A percentile compares a stretch with the other conserved stretches of the same genome.
Conservation (phyloP, 352 stramenopile species). For the Globisporangium echinulatum region DNA sequence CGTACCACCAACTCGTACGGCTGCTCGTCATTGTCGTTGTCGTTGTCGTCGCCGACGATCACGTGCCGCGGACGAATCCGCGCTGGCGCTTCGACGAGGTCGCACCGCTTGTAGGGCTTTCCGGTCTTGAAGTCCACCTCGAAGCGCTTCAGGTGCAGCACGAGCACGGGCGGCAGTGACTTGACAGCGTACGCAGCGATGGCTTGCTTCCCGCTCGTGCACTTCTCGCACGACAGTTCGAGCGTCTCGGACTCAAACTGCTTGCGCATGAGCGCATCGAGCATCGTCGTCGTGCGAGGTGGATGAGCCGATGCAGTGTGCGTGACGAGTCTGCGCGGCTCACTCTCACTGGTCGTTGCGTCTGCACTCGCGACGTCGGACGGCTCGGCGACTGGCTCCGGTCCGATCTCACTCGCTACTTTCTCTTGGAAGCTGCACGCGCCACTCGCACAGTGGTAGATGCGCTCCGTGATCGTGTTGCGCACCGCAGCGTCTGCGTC, state of each 20-base stretch:
- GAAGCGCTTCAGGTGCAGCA: constrained; percentile 84
- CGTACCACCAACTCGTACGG: constrained; percentile 48
- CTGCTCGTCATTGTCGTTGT: constrained; percentile 18
- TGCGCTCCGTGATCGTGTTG: constrained; percentile 25
- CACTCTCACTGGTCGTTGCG: background rate
- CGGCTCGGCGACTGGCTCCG: background rate
- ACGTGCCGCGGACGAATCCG: constrained; percentile 29
- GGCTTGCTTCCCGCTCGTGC: constrained; percentile 58
- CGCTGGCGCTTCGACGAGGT: constrained; percentile 59
- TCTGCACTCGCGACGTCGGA: background rate
- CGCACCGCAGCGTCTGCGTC: constrained; percentile 29
- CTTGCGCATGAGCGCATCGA: constrained; percentile 60
- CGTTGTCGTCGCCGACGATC: constrained; percentile 26
- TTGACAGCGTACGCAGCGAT: constrained; percentile 56
- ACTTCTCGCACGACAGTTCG: constrained; percentile 83
- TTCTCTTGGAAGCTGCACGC: constrained; percentile 64
- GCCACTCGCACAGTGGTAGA: constrained; percentile 53
- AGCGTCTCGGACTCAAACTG: constrained; percentile 77
- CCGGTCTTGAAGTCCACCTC: constrained; percentile 66
- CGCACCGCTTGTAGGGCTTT: constrained; percentile 73
- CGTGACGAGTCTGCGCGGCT: background rate
- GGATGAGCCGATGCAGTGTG: background rate
- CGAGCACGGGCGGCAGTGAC: constrained; percentile 58
- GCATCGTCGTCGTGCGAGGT: constrained; percentile 25
- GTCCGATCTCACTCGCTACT: constrained; percentile 5